Evolutionary conservation across 176 grass and related monocot genomes (phyloP).

Genomic region (Phyllostachys edulis): DNA sequence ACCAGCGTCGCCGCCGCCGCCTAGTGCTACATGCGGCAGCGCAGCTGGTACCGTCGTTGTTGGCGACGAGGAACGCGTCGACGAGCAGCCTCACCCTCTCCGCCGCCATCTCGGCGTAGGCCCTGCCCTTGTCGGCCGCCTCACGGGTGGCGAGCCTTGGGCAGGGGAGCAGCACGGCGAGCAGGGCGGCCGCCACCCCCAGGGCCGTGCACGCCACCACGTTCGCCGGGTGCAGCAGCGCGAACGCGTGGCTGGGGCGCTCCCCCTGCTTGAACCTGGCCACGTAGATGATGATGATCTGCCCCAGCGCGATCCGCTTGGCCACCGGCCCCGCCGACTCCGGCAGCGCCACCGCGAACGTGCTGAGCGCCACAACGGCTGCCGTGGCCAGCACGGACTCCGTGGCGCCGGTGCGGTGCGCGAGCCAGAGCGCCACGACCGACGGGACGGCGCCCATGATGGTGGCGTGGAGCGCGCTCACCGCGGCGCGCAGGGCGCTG

Average conservation of each 20-base stretch:
- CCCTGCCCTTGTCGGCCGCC: conserved; percentile 42
- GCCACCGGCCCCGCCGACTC: conserved; percentile 41
- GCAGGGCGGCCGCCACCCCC: conserved; percentile 52
- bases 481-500: conserved; percentile 39
- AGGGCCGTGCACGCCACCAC: conserved; percentile 69
- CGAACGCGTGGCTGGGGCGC: neutral
- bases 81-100: conserved; percentile 59
- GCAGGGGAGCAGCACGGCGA: conserved; percentile 59
- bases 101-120: conserved; percentile 52
- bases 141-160: conserved; percentile 55
- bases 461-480: conserved; percentile 52
- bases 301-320: conserved; percentile 80
- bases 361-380: conserved; percentile 45
- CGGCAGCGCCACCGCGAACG: conserved; percentile 60
- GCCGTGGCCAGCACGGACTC: conserved; percentile 41
- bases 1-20: conserved; percentile 24
- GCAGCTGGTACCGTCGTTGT: neutral
- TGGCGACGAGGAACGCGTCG: conserved; percentile 40
- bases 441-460: conserved; percentile 66
- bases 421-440: conserved; percentile 57
- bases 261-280: conserved; percentile 39
- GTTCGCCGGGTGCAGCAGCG: conserved; percentile 53
- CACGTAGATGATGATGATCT: conserved; percentile 77
- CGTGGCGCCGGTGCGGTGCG: conserved; percentile 27
- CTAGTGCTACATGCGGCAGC: neutral